Evolutionary conservation across 371 early-diverging fungal species (phyloP).

Genomic region (Gilbertella persicaria): DNA sequence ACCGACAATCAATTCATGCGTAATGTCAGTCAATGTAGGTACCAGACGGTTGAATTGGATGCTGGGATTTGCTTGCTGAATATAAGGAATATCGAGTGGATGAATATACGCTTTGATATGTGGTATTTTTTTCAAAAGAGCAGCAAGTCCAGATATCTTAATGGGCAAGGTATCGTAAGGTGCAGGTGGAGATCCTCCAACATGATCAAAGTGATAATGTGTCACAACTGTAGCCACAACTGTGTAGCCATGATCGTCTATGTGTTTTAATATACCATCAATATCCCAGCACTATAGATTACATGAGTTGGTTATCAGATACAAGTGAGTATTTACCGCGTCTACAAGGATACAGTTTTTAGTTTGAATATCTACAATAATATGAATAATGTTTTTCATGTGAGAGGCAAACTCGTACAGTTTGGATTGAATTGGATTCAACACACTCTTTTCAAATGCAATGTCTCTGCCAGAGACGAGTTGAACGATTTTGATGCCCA

Average conservation of each 20-base stretch:
- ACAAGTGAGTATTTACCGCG: constrained; percentile 43
- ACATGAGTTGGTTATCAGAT: constrained; percentile 4
- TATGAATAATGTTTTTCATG: constrained; percentile 85
- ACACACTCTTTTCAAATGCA: constrained; percentile 42
- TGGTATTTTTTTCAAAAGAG: constrained; percentile 69
- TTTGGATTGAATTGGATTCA: constrained; percentile 71
- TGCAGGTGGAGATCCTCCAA: constrained; percentile 75
- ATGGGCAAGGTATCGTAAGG: constrained; percentile 80
- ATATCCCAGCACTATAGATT: constrained; percentile 80
- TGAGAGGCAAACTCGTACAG: constrained; percentile 76
- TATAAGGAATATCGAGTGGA: constrained; percentile 72
- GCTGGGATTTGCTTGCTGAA: constrained; percentile 68
- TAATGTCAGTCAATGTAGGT: constrained; percentile 58
- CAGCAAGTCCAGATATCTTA: constrained; percentile 76
- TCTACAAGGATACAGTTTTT: constrained; percentile 81
- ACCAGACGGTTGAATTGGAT: constrained; percentile 61
- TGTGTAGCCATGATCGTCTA: constrained; percentile 59
- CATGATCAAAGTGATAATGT: constrained; percentile 87
- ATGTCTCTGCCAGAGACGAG: constrained; percentile 74
- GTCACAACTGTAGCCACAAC: constrained; percentile 77
- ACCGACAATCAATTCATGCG: constrained; percentile 58
- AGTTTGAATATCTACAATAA: constrained; percentile 66
- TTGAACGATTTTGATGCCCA: constrained; percentile 67
- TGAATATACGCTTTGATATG: constrained; percentile 75
- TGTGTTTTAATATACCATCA: constrained; percentile 69